These are phyloP conservation scores for Fusarium goolgardi DNA, from an alignment of 2,329 filamentous ascomycete species.

Conservation along the genomic window DNA sequence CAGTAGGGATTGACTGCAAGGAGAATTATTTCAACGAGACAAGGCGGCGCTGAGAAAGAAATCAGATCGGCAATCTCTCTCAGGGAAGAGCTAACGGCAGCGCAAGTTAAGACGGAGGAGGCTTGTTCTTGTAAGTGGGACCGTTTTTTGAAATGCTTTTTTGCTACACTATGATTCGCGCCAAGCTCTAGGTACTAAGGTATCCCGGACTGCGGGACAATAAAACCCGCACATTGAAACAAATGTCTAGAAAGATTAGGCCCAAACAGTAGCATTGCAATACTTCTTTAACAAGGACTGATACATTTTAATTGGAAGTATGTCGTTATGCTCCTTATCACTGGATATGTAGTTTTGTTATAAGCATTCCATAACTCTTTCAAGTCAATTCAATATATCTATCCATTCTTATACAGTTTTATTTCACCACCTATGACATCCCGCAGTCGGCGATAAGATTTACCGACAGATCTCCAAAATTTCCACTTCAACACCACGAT, in stretches of 20 bases:
- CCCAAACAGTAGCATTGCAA: background rate
- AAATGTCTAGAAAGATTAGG: background rate
- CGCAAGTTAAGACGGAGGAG: slow-evolving; percentile 36
- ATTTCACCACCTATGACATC: slow-evolving; percentile 15
- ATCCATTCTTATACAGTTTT: background rate
- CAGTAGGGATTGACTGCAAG: background rate
- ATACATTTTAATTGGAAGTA: background rate
- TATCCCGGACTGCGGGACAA: slow-evolving; percentile 13
- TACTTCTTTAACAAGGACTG: background rate
- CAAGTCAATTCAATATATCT: background rate
- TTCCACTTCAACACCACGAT: slow-evolving; percentile 44
- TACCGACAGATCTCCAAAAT: slow-evolving; percentile 48
- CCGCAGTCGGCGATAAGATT: slow-evolving; percentile 49
- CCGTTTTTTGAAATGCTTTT: slow-evolving; percentile 43
- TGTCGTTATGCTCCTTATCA: background rate
- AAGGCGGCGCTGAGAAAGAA: slow-evolving; percentile 33
- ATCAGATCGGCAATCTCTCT: slow-evolving; percentile 37
- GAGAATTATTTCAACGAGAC: background rate
- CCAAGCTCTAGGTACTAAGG: slow-evolving; percentile 33
- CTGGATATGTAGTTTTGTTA: background rate
- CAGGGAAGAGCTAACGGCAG: slow-evolving; percentile 36
- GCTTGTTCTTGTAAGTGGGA: slow-evolving; percentile 40
- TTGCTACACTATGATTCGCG: slow-evolving; percentile 39
- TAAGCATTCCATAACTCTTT: background rate
- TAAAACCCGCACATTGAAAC: slow-evolving; percentile 13